phyloP scores from a whole-genome alignment of 257 asterid genomes.

The Gentiana dahurica region DNA sequence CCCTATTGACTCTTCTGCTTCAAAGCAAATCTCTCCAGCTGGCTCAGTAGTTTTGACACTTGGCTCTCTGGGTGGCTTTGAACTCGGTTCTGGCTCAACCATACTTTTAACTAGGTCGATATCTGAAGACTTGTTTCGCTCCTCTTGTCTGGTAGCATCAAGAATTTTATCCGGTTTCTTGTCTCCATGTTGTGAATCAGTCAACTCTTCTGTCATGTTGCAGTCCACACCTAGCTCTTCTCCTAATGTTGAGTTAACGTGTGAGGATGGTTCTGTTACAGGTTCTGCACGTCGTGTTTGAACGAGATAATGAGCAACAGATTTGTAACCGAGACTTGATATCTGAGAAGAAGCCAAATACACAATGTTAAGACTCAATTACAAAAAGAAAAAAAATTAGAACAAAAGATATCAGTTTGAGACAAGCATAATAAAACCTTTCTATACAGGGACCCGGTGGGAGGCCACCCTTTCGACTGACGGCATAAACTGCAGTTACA shows the following conservation, averaged over 20 bases:
- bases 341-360: constrained; percentile 25
- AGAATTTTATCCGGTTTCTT: neutral
- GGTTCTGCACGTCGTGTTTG: constrained; percentile 46
- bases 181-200: constrained; percentile 11
- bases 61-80: constrained; percentile 23
- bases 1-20: neutral
- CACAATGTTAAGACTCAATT: constrained; percentile 1
- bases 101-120: neutral
- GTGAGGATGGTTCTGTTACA: constrained; percentile 46
- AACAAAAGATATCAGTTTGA: neutral
- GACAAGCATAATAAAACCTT: constrained; percentile 36
- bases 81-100: constrained; percentile 16
- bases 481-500: constrained; percentile 98
- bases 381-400: neutral
- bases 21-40: constrained; percentile 1
- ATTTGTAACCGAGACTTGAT: constrained; percentile 64
- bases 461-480: constrained; percentile 94
- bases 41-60: constrained; percentile 15
- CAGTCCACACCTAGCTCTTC: constrained; percentile 20
- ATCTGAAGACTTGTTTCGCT: neutral
- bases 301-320: constrained; percentile 94
- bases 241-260: constrained; percentile 18
- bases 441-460: constrained; percentile 75
- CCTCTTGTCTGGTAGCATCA: neutral
- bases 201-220: constrained; percentile 6